Conservation (phyloP, 2,329 filamentous ascomycete genomes). For the Hymenoscyphus occultus region DNA sequence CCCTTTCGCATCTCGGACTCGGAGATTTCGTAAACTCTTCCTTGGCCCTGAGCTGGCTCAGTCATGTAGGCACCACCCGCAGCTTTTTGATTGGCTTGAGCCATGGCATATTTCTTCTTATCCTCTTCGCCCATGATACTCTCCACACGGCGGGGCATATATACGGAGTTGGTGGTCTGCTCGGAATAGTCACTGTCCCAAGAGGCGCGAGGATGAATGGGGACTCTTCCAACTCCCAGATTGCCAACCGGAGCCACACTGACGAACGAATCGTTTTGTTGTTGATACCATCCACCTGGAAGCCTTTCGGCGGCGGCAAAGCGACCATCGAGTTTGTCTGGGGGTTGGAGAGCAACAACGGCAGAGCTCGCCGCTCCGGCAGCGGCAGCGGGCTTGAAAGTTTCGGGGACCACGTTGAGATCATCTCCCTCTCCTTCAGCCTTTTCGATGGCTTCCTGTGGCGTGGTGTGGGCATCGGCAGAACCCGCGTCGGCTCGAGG, state of each 20-base stretch:
- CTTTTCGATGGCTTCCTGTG: slow-evolving; percentile 78
- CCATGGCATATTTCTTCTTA: slow-evolving; percentile 67
- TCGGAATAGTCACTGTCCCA: slow-evolving; percentile 63
- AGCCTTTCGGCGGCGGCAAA: slow-evolving; percentile 71
- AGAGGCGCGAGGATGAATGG: slow-evolving; percentile 57
- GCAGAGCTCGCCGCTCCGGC: slow-evolving; percentile 48
- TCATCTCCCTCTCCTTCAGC: slow-evolving; percentile 80
- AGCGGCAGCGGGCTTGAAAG: slow-evolving; percentile 64
- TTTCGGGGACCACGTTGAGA: slow-evolving; percentile 83
- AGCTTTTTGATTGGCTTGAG: slow-evolving; percentile 52
- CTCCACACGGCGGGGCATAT: slow-evolving; percentile 57
- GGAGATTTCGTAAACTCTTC: slow-evolving; percentile 50
- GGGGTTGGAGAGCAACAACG: slow-evolving; percentile 65
- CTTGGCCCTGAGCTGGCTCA: slow-evolving; percentile 41
- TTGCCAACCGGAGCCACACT: slow-evolving; percentile 49
- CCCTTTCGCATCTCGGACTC: slow-evolving; percentile 44
- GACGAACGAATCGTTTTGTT: slow-evolving; percentile 64
- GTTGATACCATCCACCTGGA: slow-evolving; percentile 66
- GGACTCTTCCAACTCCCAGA: slow-evolving; percentile 24
- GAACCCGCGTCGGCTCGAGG: slow-evolving; percentile 84
- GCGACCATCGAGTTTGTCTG: slow-evolving; percentile 70
- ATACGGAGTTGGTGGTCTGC: slow-evolving; percentile 58
- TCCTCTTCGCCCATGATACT: slow-evolving; percentile 79
- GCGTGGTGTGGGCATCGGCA: slow-evolving; percentile 72
- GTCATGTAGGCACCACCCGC: slow-evolving; percentile 40